Percentiles rank a stretch among this genome's conserved stretches.
These are phyloP conservation scores for Elsinoe batatas DNA, from an alignment of 2,329 filamentous ascomycete species.

Conservation along the genomic window DNA sequence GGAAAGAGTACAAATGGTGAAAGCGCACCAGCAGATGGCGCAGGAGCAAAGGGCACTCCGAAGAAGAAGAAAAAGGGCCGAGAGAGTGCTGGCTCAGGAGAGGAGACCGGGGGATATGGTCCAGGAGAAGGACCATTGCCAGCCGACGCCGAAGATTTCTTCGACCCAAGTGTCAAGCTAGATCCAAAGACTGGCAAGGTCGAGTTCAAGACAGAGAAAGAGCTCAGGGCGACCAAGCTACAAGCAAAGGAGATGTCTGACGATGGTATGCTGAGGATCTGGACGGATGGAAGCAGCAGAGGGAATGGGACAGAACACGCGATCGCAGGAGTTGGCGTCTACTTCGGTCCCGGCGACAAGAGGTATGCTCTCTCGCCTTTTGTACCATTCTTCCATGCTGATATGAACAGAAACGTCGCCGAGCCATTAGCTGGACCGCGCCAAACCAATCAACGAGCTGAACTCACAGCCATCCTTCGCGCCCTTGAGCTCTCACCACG, in stretches of 20 bases:
- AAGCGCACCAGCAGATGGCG: slow-evolving; percentile 17
- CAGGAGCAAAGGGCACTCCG: slow-evolving; percentile 31
- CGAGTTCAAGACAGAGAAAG: slow-evolving; percentile 45
- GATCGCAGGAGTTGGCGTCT: slow-evolving; percentile 53
- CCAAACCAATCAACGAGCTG: slow-evolving; percentile 95
- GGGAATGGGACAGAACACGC: slow-evolving; percentile 48
- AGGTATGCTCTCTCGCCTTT: slow-evolving; percentile 11
- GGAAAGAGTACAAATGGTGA: slow-evolving; percentile 12
- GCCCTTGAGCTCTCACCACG: slow-evolving; percentile 66
- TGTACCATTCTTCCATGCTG: not conserved
- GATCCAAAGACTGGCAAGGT: slow-evolving; percentile 45
- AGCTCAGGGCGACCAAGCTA: slow-evolving; percentile 38
- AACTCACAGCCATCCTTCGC: slow-evolving; percentile 77
- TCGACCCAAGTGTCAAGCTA: slow-evolving; percentile 49
- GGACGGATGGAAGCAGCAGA: slow-evolving; percentile 54
- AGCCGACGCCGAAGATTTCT: slow-evolving; percentile 48
- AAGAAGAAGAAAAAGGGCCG: slow-evolving; percentile 32
- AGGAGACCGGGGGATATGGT: slow-evolving; percentile 31
- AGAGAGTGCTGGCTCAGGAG: slow-evolving; percentile 15
- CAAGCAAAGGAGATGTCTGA: slow-evolving; percentile 33
- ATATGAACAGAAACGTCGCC: slow-evolving; percentile 51
- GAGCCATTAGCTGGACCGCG: slow-evolving; percentile 62
- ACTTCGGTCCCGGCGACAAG: slow-evolving; percentile 47
- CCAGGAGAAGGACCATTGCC: slow-evolving; percentile 48
- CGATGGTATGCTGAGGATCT: slow-evolving; percentile 47